These are phyloP conservation scores for Coemansia guatemalensis DNA, from an alignment of 192 early-diverging fungal genomes.

Conservation along the genomic window DNA sequence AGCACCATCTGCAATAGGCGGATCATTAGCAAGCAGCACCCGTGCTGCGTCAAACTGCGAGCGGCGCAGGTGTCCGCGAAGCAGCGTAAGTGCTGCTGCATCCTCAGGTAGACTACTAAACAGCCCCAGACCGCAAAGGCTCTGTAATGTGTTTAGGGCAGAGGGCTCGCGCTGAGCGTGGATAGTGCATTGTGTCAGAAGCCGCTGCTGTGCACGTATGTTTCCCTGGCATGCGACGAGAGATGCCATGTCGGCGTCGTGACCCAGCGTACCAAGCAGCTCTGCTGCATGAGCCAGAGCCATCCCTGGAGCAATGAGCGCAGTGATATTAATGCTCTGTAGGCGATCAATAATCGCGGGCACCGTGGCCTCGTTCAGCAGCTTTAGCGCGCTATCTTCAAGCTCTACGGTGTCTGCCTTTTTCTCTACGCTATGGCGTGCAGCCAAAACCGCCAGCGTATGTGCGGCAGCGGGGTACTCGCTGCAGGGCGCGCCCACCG, in stretches of 20 bases:
- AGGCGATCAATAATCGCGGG: too few species aligned
- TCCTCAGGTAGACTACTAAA: conserved; percentile 13
- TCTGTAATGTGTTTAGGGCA: too few species aligned
- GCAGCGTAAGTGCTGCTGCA: conserved; percentile 17
- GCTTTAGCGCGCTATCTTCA: background rate
- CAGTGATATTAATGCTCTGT: background rate
- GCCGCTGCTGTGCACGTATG: conserved; percentile 12
- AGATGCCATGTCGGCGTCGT: conserved; percentile 11
- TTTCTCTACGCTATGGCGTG: background rate
- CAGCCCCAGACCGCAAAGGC: conserved; percentile 3
- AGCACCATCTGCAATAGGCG: background rate
- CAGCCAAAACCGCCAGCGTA: background rate
- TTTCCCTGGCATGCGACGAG: conserved; percentile 15
- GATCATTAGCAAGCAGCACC: conserved; percentile 14
- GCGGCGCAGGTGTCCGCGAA: conserved; percentile 2
- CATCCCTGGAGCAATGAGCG: conserved; percentile 4
- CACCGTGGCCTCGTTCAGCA: too few species aligned
- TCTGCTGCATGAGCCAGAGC: background rate
- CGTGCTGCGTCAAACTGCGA: conserved; percentile 27
- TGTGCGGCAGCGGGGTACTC: background rate
- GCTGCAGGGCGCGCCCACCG: conserved; percentile 22
- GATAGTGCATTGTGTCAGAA: conserved; percentile 13
- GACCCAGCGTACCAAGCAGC: conserved; percentile 1
- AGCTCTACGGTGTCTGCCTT: background rate
- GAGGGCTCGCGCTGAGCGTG: background rate